Conservation (phyloP, 495 filamentous ascomycete genomes). For the Xylaria acuta region DNA sequence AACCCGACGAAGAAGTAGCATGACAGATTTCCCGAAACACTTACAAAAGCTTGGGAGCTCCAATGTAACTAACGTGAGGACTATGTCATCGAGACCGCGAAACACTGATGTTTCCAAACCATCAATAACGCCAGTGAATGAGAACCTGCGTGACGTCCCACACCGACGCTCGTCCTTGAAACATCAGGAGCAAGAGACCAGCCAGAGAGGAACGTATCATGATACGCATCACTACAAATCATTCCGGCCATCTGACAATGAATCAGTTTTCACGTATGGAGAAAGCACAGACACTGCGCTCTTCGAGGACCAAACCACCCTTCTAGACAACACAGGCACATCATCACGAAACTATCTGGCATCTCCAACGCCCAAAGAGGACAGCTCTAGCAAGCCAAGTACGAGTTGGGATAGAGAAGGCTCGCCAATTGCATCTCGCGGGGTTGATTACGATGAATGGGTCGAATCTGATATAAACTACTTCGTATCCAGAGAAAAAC, state of each 20-base stretch:
- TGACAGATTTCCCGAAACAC: slow-evolving; percentile 15
- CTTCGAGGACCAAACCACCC: neutral
- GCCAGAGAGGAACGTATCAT: neutral
- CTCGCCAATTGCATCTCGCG: slow-evolving; percentile 32
- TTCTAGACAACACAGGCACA: neutral
- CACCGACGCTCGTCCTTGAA: slow-evolving; percentile 20
- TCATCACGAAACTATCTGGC: slow-evolving; percentile 20
- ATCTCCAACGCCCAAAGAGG: slow-evolving; percentile 31
- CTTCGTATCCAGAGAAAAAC: slow-evolving; percentile 16
- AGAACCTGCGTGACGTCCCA: neutral
- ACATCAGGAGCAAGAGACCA: neutral
- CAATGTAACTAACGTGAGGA: neutral
- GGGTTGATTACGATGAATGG: slow-evolving; percentile 40
- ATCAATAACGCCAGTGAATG: neutral
- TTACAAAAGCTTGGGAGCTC: neutral
- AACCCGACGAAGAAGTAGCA: slow-evolving; percentile 21
- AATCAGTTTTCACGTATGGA: neutral
- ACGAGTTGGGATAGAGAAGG: neutral
- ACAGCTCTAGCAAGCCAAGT: slow-evolving; percentile 20
- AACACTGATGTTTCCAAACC: neutral
- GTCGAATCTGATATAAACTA: slow-evolving; percentile 26
- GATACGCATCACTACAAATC: slow-evolving; percentile 24
- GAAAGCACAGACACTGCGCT: neutral
- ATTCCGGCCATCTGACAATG: neutral
- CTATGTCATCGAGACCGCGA: neutral